Percentiles rank a stretch among this genome's conserved stretches.
phyloP scores from a whole-genome alignment of 2,329 filamentous ascomycete genomes.

The Pezicula neosporulosa region DNA sequence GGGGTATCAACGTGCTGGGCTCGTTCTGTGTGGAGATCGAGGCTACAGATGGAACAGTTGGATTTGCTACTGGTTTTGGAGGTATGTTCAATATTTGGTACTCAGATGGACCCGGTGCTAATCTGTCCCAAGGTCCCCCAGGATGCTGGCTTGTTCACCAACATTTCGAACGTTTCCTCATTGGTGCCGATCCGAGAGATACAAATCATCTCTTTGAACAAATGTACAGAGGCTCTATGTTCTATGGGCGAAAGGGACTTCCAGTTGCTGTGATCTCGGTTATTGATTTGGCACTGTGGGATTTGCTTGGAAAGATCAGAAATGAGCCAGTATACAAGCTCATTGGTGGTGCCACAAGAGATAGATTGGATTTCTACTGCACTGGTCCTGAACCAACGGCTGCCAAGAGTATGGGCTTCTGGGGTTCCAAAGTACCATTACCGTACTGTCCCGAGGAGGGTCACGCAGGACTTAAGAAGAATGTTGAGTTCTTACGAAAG shows the following conservation, averaged over 20 bases:
- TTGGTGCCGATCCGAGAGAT: constrained; percentile 85
- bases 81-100: constrained; percentile 38
- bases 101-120: constrained; percentile 3
- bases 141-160: constrained; percentile 92
- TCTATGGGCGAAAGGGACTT: constrained; percentile 91
- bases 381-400: constrained; percentile 81
- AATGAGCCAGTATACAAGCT: constrained; percentile 93
- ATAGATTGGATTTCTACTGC: constrained; percentile 88
- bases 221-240: constrained; percentile 95
- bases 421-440: constrained; percentile 84
- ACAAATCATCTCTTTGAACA: constrained; percentile 92
- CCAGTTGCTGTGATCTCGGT: constrained; percentile 90
- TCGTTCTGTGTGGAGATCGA: constrained; percentile 91
- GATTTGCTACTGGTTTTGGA: constrained; percentile 91
- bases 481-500: constrained; percentile 82
- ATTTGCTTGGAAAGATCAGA: constrained; percentile 84
- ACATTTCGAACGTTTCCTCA: constrained; percentile 88
- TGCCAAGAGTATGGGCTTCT: constrained; percentile 84
- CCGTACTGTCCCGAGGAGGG: constrained; percentile 90
- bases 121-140: constrained; percentile 58
- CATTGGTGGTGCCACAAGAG: constrained; percentile 84
- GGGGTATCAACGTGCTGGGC: constrained; percentile 93
- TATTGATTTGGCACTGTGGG: constrained; percentile 90
- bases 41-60: constrained; percentile 84
- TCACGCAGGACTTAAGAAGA: constrained; percentile 76